A percentile compares a stretch with the other conserved stretches of the same genome.
phyloP scores from a whole-genome alignment of 2,329 filamentous ascomycete genomes.

The Apiospora saccharicola region DNA sequence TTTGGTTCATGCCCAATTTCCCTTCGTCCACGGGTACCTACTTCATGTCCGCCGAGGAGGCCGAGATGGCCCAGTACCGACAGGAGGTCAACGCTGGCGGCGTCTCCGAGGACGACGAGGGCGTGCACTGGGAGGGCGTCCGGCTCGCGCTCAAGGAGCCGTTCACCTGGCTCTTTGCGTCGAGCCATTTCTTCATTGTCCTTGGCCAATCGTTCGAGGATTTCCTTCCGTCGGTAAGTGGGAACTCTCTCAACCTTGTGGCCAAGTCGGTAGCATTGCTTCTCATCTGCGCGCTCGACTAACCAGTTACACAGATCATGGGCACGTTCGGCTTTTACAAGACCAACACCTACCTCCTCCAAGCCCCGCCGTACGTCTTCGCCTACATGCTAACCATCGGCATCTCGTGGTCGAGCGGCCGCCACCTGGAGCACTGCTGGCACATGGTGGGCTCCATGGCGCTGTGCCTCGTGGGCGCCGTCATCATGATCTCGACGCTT shows the following conservation, averaged over 20 bases:
- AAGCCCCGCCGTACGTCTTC: conserved; percentile 51
- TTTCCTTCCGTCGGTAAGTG: conserved; percentile 49
- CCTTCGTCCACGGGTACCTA: conserved; percentile 43
- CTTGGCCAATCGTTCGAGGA: conserved; percentile 50
- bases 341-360: conserved; percentile 48
- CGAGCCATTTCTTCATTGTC: conserved; percentile 53
- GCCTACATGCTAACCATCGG: conserved; percentile 48
- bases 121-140: conserved; percentile 49
- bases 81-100: conserved; percentile 47
- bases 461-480: conserved; percentile 46
- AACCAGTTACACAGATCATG: conserved; percentile 35
- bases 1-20: conserved; percentile 47
- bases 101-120: conserved; percentile 44
- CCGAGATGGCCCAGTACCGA: conserved; percentile 47
- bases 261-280: no score
- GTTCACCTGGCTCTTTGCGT: conserved; percentile 47
- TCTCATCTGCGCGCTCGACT: no score
- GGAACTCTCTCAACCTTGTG: no score
- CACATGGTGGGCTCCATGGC: conserved; percentile 50
- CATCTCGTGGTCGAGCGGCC: conserved; percentile 49
- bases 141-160: conserved; percentile 44
- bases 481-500: conserved; percentile 51
- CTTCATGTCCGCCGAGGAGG: conserved; percentile 48
- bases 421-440: conserved; percentile 47
- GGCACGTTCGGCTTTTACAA: conserved; percentile 39